Conservation (phyloP, 768 basidiomycete genomes). For the Gloeophyllum trabeum region DNA sequence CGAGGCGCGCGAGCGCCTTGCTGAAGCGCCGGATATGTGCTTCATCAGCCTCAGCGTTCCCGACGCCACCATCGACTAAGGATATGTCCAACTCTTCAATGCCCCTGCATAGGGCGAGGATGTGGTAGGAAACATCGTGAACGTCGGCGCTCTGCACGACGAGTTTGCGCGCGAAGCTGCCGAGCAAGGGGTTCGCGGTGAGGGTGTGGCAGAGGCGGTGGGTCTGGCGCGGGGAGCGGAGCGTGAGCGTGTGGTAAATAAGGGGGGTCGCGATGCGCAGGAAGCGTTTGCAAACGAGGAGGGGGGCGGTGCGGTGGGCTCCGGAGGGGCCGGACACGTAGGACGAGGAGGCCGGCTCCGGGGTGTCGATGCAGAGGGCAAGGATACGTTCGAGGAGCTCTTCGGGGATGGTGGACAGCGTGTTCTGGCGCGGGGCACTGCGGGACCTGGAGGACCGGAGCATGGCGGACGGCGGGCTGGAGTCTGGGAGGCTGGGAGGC, state of each 20-base stretch:
- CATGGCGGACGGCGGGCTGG: no score
- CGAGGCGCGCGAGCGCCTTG: constrained; percentile 20
- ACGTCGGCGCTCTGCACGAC: constrained; percentile 27
- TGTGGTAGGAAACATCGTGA: constrained; percentile 21
- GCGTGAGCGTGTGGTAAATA: constrained; percentile 35
- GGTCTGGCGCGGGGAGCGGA: constrained; percentile 26
- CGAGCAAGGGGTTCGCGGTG: constrained; percentile 19
- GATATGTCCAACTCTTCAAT: constrained; percentile 25
- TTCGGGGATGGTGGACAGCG: constrained; percentile 18
- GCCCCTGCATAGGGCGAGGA: constrained; percentile 18
- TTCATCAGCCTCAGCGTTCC: constrained; percentile 8
- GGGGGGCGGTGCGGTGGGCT: constrained; percentile 20
- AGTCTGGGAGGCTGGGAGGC: no score
- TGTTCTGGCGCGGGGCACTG: no score
- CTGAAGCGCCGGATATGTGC: constrained; percentile 24
- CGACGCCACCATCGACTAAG: constrained; percentile 12
- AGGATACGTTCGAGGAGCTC: constrained; percentile 30
- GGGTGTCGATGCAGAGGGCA: constrained; percentile 9
- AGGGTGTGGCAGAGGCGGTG: constrained; percentile 21
- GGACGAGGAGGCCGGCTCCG: constrained; percentile 4
- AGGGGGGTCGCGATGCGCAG: constrained; percentile 39
- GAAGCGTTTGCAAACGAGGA: constrained; percentile 38
- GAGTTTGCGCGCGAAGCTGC: constrained; percentile 2
- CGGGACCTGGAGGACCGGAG: no score
- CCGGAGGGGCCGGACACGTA: constrained; percentile 8